A percentile compares a stretch with the other conserved stretches of the same genome.
Evolutionary conservation across 2,329 filamentous ascomycete species (phyloP).

Genomic region (Paraphoma chrysanthemicola): DNA sequence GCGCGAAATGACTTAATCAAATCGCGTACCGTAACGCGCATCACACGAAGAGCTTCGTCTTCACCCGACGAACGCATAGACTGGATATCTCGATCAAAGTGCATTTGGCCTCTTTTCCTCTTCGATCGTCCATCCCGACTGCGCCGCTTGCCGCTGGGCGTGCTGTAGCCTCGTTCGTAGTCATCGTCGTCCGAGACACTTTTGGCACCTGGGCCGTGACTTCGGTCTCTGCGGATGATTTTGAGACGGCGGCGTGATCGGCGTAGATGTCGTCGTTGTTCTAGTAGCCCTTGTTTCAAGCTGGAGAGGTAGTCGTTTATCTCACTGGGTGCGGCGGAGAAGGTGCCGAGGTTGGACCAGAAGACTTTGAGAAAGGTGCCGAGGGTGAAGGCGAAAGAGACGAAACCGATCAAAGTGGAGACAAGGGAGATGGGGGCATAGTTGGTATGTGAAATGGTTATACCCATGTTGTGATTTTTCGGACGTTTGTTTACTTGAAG

Average conservation of each 20-base stretch:
- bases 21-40: constrained; percentile 44
- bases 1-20: constrained; percentile 47
- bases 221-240: constrained; percentile 13
- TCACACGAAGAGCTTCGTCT: constrained; percentile 43
- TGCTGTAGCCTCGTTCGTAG: constrained; percentile 9
- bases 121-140: constrained; percentile 8
- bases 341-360: constrained; percentile 50
- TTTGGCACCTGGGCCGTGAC: constrained; percentile 13
- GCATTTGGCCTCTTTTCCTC: constrained; percentile 11
- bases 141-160: constrained; percentile 1
- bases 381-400: constrained; percentile 53
- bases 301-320: constrained; percentile 51
- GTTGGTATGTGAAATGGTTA: constrained; percentile 25
- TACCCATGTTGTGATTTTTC: constrained; percentile 18
- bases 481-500: background rate
- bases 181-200: constrained; percentile 10
- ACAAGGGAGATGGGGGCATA: constrained; percentile 46
- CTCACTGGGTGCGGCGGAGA: constrained; percentile 46
- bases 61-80: constrained; percentile 33
- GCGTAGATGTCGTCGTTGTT: constrained; percentile 48
- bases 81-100: constrained; percentile 31
- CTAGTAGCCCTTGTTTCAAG: constrained; percentile 50
- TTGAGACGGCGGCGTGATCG: constrained; percentile 28
- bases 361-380: constrained; percentile 52
- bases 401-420: constrained; percentile 49